phyloP scores from a whole-genome alignment of 257 asterid species.

The Asclepias syriaca region DNA sequence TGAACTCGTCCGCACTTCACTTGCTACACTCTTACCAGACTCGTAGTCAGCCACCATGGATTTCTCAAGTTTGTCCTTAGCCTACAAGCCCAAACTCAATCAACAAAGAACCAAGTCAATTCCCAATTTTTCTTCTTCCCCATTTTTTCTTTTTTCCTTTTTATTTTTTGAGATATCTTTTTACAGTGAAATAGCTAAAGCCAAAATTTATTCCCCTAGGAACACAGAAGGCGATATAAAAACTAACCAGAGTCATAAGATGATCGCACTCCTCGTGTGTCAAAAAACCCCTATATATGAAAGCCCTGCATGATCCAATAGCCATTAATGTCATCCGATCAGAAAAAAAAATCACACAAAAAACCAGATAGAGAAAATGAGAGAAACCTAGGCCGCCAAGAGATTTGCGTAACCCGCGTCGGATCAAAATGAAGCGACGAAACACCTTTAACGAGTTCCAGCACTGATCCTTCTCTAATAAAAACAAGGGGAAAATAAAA shows the following conservation, averaged over 20 bases:
- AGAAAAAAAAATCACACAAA: neutral
- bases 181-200: neutral
- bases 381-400: conserved; percentile 76
- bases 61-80: conserved; percentile 79
- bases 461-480: conserved; percentile 29
- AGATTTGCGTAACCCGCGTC: conserved; percentile 66
- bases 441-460: conserved; percentile 37
- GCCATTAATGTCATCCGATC: conserved; percentile 4
- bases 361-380: neutral
- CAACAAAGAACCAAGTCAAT: conserved; percentile 14
- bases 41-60: conserved; percentile 94
- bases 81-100: conserved; percentile 44
- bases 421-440: conserved; percentile 65
- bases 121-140: neutral
- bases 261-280: conserved; percentile 80
- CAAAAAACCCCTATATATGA: conserved; percentile 62
- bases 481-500: neutral
- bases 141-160: neutral
- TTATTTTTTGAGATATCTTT: neutral
- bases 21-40: conserved; percentile 82
- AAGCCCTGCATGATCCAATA: conserved; percentile 52
- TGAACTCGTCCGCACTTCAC: conserved; percentile 88
- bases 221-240: neutral
- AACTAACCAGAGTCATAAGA: conserved; percentile 61
- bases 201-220: neutral